Base-by-base conservation (phyloP, 257 asterid species). In the Solanum bulbocastanum region DNA sequence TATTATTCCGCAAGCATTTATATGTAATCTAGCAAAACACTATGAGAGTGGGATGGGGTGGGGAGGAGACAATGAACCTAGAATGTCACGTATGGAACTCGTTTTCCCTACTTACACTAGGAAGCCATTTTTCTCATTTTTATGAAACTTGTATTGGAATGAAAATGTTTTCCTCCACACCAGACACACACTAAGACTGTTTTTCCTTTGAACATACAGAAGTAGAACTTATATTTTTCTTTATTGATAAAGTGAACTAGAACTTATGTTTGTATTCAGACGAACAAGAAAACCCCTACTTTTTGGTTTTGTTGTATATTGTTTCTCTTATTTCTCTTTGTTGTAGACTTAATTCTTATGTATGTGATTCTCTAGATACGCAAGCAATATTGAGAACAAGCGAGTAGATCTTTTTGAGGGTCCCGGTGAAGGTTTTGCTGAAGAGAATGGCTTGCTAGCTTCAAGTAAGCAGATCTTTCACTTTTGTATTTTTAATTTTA, bases 391-490 rank as follows among this genome's bases (percentile, higher is more conserved):
- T 87, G 98, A 97, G 42, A 94, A 92, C 96, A 97, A 93, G 91
- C 93, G 98, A 85, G 98, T 92, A 89, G 99, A 97, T 91, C 95
- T 97, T 87, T 97, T 97, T 56, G 99, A 96, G 91, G 99, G 98
- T 69, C 98, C 99, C 32, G 94, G 93, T 69, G 99, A 96, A 95
- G 98, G 98, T 68, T 92, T 91, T 91, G 95, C 92, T 32, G 99
- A 97, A 92, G 99, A 97, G 27, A 97, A 96, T 90, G 97, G 91
- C 71, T 91, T 93, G 93, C 98, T 96, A 85, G 98, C 99, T 91
- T 97, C 99, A 49, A 88, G 99, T 97, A 93, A 93, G 96, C 83
- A 87, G 86, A 86, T 44, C 86, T 84, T 52, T 83, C 27, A 3
- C 40, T 74, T 39, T 58, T 78, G 75, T 30, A 40, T 73, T 16